These are phyloP conservation scores for Suhomyces bokatorum DNA, from an alignment of 1,139 yeast genomes.

Conservation along the genomic window DNA sequence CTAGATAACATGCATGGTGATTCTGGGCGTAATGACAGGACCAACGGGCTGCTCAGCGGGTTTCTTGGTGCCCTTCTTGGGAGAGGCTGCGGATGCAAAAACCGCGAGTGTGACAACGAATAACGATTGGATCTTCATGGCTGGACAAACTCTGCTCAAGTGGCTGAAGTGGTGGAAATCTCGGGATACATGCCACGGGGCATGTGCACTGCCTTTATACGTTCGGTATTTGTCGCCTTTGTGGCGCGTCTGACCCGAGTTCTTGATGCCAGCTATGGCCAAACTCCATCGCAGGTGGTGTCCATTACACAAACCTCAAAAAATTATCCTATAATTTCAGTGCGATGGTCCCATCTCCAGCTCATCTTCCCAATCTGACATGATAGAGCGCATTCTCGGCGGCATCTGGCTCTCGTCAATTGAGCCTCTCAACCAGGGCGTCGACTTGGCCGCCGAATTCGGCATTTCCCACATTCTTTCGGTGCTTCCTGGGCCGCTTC, in stretches of 20 bases:
- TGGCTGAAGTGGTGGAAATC: too few relatives aligned
- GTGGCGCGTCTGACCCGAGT: too few relatives aligned
- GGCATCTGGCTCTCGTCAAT: constrained; percentile 63
- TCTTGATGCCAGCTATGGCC: too few relatives aligned
- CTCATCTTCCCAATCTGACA: not conserved
- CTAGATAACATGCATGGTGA: not conserved
- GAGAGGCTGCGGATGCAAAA: not conserved
- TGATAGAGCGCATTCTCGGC: constrained; percentile 56
- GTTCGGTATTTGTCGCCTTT: too few relatives aligned
- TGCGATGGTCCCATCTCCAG: not conserved
- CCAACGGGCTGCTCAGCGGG: not conserved
- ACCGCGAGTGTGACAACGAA: not conserved
- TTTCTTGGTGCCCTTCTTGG: not conserved
- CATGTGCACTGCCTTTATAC: too few relatives aligned
- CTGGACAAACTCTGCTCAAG: not conserved
- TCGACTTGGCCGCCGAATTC: constrained; percentile 43
- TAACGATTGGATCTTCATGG: not conserved
- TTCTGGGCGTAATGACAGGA: not conserved
- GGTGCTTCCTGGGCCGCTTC: constrained; percentile 62
- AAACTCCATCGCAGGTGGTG: too few relatives aligned
- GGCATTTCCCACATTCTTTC: constrained; percentile 72
- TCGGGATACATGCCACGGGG: too few relatives aligned
- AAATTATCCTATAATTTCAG: not conserved
- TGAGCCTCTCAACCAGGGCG: constrained; percentile 48
- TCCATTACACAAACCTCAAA: constrained; percentile 2